A percentile compares a stretch with the other conserved stretches of the same genome.
phyloP scores from a whole-genome alignment of 2,329 filamentous ascomycete species.

The Cercospora zeae-maydis region DNA sequence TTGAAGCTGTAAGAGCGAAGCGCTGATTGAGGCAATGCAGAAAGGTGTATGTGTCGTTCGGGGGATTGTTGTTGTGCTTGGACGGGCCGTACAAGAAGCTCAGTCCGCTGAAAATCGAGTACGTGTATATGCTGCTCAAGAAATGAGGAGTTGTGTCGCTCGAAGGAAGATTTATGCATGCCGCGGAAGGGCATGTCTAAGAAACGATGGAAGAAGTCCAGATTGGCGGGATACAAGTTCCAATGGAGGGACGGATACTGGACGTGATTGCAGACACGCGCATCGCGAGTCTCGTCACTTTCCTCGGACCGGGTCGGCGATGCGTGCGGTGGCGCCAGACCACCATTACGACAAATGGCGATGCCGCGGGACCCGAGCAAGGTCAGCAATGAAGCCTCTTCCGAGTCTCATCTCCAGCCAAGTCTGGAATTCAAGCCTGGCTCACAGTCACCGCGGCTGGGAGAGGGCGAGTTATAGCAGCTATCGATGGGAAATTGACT shows the following conservation, averaged over 20 bases:
- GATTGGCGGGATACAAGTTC: neutral
- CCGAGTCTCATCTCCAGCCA: neutral
- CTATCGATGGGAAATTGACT: neutral
- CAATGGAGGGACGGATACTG: neutral
- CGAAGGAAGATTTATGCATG: neutral
- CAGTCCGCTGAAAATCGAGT: slow-evolving; percentile 83
- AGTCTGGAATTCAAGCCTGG: neutral
- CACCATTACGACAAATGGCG: too few relatives aligned
- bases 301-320: too few relatives aligned
- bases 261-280: neutral
- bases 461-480: neutral
- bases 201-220: neutral
- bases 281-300: too few relatives aligned
- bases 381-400: neutral
- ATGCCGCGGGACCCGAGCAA: too few relatives aligned
- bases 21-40: slow-evolving; percentile 49
- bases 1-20: neutral
- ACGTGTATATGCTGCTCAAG: slow-evolving; percentile 90
- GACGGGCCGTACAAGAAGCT: slow-evolving; percentile 96
- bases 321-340: too few relatives aligned
- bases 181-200: neutral
- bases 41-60: slow-evolving; percentile 91
- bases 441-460: neutral
- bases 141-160: slow-evolving; percentile 55
- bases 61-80: slow-evolving; percentile 82